A percentile compares a stretch with the other conserved stretches of the same genome.
These are phyloP conservation scores for Fraxinus floribunda DNA, from an alignment of 305 asterid genomes.

Conservation along the genomic window DNA sequence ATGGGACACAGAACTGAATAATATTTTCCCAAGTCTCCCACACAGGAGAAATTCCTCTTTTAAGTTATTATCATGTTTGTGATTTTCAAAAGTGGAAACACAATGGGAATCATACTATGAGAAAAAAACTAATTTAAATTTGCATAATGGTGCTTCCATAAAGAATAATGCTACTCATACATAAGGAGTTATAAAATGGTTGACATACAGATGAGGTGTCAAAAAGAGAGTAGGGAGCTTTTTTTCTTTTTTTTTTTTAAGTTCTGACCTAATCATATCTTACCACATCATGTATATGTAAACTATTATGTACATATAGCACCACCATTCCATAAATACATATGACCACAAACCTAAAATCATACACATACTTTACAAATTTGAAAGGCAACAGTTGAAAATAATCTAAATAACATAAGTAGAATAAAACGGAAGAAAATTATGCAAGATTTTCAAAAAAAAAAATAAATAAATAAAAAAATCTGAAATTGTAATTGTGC, in stretches of 20 bases:
- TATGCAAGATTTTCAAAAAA: not conserved
- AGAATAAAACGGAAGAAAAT: not conserved
- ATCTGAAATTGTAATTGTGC: not conserved
- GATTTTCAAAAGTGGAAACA: not conserved
- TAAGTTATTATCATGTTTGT: not conserved
- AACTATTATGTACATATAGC: not conserved
- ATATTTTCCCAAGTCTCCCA: not conserved
- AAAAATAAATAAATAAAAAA: no score
- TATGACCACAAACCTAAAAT: not conserved
- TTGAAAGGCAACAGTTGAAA: not conserved
- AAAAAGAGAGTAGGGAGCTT: not conserved
- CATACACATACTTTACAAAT: not conserved
- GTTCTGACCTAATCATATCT: not conserved
- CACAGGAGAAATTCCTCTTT: not conserved
- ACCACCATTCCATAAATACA: not conserved
- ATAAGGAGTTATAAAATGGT: not conserved
- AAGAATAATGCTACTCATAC: not conserved
- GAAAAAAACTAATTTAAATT: not conserved
- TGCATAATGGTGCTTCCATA: not conserved
- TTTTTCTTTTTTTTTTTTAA: no score
- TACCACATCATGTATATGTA: not conserved
- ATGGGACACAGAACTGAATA: not conserved
- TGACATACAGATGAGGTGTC: not conserved
- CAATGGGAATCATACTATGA: not conserved
- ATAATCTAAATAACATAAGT: not conserved